These are phyloP conservation scores for Actinomortierella wolfii DNA, from an alignment of 371 early-diverging fungal species.

Conservation along the genomic window DNA sequence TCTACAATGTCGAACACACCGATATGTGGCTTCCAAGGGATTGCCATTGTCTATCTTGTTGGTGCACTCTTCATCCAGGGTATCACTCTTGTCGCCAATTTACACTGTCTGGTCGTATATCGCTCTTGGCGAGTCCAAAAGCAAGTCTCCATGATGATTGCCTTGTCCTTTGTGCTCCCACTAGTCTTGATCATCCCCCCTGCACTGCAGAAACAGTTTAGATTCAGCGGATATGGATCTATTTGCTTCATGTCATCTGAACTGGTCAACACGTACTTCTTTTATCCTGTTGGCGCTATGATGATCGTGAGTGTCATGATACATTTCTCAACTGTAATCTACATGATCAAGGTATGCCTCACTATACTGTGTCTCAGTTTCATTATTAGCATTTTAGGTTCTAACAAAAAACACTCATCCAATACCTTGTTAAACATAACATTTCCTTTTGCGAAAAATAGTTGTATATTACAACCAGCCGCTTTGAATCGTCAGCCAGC, in stretches of 20 bases:
- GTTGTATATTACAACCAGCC: no score
- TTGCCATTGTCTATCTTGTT: conserved; percentile 18
- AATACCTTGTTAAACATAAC: no score
- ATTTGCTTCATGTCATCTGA: conserved; percentile 31
- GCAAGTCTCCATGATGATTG: conserved; percentile 19
- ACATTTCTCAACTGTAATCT: conserved; percentile 25
- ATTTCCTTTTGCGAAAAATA: no score
- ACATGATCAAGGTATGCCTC: conserved; percentile 30
- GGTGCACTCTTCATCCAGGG: conserved; percentile 18
- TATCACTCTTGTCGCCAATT: conserved; percentile 23
- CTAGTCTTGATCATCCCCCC: conserved; percentile 23
- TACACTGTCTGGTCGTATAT: conserved; percentile 28
- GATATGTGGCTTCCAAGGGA: conserved; percentile 43
- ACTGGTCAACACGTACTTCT: conserved; percentile 22
- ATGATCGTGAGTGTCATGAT: conserved; percentile 16
- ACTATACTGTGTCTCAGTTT: no score
- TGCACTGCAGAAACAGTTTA: conserved; percentile 15
- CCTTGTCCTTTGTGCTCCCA: conserved; percentile 25
- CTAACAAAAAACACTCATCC: no score
- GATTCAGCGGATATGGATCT: conserved; percentile 29
- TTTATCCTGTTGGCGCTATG: conserved; percentile 21
- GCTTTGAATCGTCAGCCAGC: no score
- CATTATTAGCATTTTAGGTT: no score
- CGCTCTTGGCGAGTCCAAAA: conserved; percentile 16
- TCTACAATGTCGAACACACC: conserved; percentile 34